Evolutionary conservation across 176 grass and related monocot genomes (phyloP), one percentile per base, ranked within the genome.

Genomic region (Elaeis guineensis): DNA sequence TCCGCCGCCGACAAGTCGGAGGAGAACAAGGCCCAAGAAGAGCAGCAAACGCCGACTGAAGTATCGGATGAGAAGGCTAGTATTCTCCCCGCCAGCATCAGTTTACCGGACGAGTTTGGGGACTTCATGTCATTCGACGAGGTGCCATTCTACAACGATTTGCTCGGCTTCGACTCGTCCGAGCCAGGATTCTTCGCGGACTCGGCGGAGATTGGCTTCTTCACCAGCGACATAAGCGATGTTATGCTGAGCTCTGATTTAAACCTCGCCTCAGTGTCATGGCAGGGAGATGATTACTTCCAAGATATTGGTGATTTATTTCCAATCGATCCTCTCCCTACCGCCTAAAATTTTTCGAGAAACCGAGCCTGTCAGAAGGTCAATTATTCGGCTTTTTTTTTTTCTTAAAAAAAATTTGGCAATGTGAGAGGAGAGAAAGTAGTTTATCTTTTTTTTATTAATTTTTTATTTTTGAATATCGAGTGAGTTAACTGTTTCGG

Each of bases 301-400:
- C 29, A 87, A 5, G 93, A 98, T 54, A 98, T 98, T 70, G 71
- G 77, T 55, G 93, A 98, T 73, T 76, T 98, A 23, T 98, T 98
- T 73, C 75, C 77, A 17, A 57, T 88, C 61, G 90, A 95, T 22
- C 82, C 79, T 3, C 86, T 90, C 23, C 72, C 76, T 19, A 57
- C 61, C 57, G 64, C 83, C 7, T 91, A 75, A 44, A 44, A 44
- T 3, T 14, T 12, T 44, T 14, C 9, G 2, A 44, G 35, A 44
- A 35, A 9, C 0, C 32, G 32, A 35, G 32, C 11, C 67, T 26
- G 61, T 62, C 82, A 44, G 65, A 32, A 65, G 50, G 39, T 30
- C 60, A 11, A 60, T 54, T 70, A 29, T 28, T 72, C 44, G 73
- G 84, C 64, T 70, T 82, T 79, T 91, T 77, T 85, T 85, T 80